Evolutionary conservation across 768 basidiomycete genomes (phyloP), one percentile per base, ranked within the genome.

Genomic region (Panaeolus papilionaceus): DNA sequence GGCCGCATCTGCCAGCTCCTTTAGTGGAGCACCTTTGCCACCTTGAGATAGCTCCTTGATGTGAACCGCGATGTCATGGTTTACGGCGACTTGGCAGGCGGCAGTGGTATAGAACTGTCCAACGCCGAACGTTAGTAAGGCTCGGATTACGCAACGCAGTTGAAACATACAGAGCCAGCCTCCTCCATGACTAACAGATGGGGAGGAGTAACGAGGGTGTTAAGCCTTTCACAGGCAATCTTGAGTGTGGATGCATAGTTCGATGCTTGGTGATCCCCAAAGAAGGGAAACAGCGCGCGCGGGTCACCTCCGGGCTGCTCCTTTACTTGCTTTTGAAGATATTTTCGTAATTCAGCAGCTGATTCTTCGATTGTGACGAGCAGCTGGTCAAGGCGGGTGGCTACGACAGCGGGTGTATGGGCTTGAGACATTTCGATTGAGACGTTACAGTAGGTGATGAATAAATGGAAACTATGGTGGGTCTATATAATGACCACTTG

Each of bases 151-250:
- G 49, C 8, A 23, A 23, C 6, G 33, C 28, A 58, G 14, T 28
- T 58, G 4, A 58, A 3, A 6, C 28, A 4, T 58, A 58, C 54
- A 9, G 54, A 58, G 12, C 54, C 54, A 6, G 54, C 54, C n/a
- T 58, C 26, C 14, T 58, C 54, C 54, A 33, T 58, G 3, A 58
- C 54, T 5, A 33, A 16, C 28, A 58, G 54, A 28, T 58, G 26
- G 4, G 54, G 54, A 11, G 54, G 54, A 4, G 54, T 33, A 18
- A 58, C 54, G 1, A 58, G 14, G 4, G 54, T 33, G 33, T 58
- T 58, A 2, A 58, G 54, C 54, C 54, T 58, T n/a, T 58, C 54
- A 33, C 28, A 58, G 6, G 54, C 54, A n/a, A 58, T 28, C 28
- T 58, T 58, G 54, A 58, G 54, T 6, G 33, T 28, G 9, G 54